Evolutionary conservation across 2,329 filamentous ascomycete genomes (phyloP).

Genomic region (Myriosclerotinia scirpicola): DNA sequence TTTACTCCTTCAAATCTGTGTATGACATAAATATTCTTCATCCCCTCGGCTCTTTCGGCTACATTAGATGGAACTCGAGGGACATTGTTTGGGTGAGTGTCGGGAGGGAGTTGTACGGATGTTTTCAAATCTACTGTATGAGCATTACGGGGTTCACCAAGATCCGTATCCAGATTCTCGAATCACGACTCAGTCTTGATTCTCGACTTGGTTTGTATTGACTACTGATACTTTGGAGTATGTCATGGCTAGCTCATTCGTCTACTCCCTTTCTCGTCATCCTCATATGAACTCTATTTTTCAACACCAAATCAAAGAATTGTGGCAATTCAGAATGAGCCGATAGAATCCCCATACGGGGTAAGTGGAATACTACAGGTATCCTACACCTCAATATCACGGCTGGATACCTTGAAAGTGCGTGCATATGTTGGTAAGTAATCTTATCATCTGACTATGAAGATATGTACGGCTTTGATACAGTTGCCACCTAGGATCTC

Average conservation of each 20-base stretch:
- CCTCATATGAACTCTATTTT: neutral
- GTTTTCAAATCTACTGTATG: neutral
- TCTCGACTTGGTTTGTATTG: neutral
- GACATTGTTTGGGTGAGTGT: neutral
- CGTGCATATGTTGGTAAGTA: slow-evolving; percentile 20
- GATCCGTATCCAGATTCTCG: neutral
- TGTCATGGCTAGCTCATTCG: neutral
- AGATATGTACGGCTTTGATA: neutral
- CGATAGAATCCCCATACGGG: neutral
- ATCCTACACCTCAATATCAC: neutral
- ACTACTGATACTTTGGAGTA: neutral
- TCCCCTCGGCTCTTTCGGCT: slow-evolving; percentile 12
- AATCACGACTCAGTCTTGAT: too few species aligned
- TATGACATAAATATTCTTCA: neutral
- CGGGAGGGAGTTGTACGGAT: neutral
- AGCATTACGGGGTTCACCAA: slow-evolving; percentile 12
- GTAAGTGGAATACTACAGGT: neutral
- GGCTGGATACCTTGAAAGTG: neutral
- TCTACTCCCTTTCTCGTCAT: neutral
- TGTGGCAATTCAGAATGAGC: neutral
- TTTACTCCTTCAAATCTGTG: neutral
- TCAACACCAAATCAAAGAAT: neutral
- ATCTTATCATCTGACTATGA: slow-evolving; percentile 19
- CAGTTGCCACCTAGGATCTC: neutral
- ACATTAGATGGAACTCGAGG: slow-evolving; percentile 1